Evolutionary conservation across 768 basidiomycete genomes (phyloP).

Genomic region (Russula brevipes): DNA sequence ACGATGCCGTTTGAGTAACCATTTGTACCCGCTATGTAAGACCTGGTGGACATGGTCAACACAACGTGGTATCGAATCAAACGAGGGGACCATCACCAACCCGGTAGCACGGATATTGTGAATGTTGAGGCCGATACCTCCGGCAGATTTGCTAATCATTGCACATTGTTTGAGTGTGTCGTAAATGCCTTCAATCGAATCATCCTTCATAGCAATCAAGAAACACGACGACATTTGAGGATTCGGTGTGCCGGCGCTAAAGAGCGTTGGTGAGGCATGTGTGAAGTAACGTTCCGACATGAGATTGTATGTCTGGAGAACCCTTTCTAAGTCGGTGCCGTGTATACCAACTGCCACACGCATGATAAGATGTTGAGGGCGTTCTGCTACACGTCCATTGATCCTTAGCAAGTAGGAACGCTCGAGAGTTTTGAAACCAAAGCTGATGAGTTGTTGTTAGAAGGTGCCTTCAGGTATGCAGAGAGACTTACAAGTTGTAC

Average conservation of each 20-base stretch:
- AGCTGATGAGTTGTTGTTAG: slow-evolving; percentile 42
- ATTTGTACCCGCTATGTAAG: slow-evolving; percentile 98
- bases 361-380: slow-evolving; percentile 99
- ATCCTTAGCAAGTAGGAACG: slow-evolving; percentile 94
- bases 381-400: slow-evolving; percentile 91
- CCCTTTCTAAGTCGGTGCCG: slow-evolving; percentile 80
- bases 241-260: slow-evolving; percentile 95
- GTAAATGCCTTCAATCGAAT: slow-evolving; percentile 98
- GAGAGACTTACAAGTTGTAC: slow-evolving; percentile 76
- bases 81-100: slow-evolving; percentile 38
- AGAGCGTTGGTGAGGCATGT: slow-evolving; percentile 94
- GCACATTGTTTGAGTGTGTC: slow-evolving; percentile 98
- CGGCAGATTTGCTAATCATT: slow-evolving; percentile 99
- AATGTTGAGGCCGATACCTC: slow-evolving; percentile 94
- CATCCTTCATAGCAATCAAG: slow-evolving; percentile 97
- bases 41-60: slow-evolving; percentile 41
- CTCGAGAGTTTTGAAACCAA: slow-evolving; percentile 99
- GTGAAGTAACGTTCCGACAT: slow-evolving; percentile 99
- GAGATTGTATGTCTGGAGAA: slow-evolving; percentile 86
- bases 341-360: slow-evolving; percentile 98
- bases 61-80: slow-evolving; percentile 14
- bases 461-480: neutral
- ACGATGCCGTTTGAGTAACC: slow-evolving; percentile 99
- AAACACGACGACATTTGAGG: slow-evolving; percentile 97
- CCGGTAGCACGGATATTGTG: slow-evolving; percentile 96